Conservation (phyloP, 768 basidiomycete genomes). For the Cystobasidiopsis lactophilus region DNA sequence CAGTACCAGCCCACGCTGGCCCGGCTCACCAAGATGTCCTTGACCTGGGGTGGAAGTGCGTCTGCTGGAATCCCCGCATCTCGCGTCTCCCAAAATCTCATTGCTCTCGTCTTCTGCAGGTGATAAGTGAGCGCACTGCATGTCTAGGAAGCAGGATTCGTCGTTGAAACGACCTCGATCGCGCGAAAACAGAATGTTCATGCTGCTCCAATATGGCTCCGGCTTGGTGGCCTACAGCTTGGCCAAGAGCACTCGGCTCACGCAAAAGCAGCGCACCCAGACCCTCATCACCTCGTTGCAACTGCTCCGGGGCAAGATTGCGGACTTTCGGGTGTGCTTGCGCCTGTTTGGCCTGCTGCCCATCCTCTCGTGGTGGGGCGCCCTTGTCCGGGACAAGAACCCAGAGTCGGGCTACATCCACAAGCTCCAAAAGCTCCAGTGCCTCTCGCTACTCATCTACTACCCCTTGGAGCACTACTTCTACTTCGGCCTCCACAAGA, state of each 20-base stretch:
- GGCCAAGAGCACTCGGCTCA: not conserved
- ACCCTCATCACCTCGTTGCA: too few species aligned
- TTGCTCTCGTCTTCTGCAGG: not conserved
- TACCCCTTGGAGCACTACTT: constrained; percentile 23
- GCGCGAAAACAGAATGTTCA: constrained; percentile 12
- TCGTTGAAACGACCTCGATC: not conserved
- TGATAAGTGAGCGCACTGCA: not conserved
- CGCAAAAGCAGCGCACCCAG: not conserved
- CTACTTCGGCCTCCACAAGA: constrained; percentile 6
- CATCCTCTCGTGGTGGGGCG: constrained; percentile 10
- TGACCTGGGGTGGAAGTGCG: too few species aligned
- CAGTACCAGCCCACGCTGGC: too few species aligned
- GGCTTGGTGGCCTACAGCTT: not conserved
- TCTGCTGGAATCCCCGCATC: not conserved
- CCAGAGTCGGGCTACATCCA: constrained; percentile 9
- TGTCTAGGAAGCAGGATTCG: not conserved
- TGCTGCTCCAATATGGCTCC: constrained; percentile 4
- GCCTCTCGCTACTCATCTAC: constrained; percentile 21
- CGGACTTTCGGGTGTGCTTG: constrained; percentile 2
- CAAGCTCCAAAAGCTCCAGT: constrained; percentile 18
- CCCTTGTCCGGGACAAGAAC: constrained; percentile 12
- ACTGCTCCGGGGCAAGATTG: not conserved
- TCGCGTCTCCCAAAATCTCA: not conserved
- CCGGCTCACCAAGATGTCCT: too few species aligned
- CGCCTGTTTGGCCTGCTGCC: constrained; percentile 17